phyloP scores from a whole-genome alignment of 2,329 filamentous ascomycete species.

The Myriosclerotinia scirpicola region DNA sequence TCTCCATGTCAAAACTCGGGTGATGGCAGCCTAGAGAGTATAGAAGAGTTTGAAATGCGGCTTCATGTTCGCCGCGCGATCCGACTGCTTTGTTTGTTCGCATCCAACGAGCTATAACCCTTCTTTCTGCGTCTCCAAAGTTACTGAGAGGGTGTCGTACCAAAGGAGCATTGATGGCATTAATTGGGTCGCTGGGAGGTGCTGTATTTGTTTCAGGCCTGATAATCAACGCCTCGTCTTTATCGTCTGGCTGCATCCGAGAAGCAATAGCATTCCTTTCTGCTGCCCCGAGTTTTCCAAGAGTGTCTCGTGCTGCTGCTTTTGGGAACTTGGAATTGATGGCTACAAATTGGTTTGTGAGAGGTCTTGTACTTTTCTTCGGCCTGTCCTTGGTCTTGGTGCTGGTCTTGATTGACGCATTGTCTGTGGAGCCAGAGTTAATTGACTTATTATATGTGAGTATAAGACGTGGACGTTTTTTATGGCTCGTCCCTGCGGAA shows the following conservation, averaged over 20 bases:
- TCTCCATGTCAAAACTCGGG: conserved; percentile 7
- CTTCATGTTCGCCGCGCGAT: background rate
- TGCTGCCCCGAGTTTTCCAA: background rate
- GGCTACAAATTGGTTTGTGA: background rate
- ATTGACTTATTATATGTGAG: background rate
- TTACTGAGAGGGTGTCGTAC: background rate
- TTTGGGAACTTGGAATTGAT: background rate
- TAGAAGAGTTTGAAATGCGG: background rate
- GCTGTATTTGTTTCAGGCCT: too few species aligned
- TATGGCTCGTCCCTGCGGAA: background rate
- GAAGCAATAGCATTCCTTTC: too few species aligned
- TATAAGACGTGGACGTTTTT: background rate
- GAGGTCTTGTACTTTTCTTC: background rate
- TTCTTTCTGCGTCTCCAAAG: background rate
- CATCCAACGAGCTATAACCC: background rate
- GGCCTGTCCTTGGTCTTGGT: background rate
- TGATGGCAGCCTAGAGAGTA: background rate
- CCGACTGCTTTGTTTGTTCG: background rate
- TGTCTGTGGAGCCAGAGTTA: background rate
- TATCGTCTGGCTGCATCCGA: background rate
- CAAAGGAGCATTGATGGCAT: too few species aligned
- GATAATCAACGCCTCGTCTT: background rate
- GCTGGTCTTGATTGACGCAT: background rate
- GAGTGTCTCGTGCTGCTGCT: background rate
- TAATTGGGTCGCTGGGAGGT: background rate